Conservation (phyloP, 768 basidiomycete genomes). For the Russula foetens region DNA sequence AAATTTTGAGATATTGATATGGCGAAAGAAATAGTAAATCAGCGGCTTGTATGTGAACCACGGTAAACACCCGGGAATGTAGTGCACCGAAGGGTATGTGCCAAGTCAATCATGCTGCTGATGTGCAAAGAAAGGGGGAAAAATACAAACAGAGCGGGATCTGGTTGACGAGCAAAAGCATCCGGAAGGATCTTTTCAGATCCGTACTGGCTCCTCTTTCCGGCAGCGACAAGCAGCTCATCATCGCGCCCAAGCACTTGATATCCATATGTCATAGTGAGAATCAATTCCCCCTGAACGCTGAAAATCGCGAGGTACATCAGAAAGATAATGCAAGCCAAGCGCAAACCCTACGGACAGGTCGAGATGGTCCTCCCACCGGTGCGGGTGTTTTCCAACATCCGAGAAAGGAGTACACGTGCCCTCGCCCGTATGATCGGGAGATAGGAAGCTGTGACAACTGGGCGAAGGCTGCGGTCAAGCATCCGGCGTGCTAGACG, state of each 20-base stretch:
- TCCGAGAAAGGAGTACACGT: background rate
- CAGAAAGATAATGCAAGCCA: background rate
- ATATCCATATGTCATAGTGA: background rate
- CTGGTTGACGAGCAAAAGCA: background rate
- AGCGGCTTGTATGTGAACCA: background rate
- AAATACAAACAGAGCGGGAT: background rate
- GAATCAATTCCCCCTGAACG: background rate
- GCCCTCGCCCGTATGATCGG: background rate
- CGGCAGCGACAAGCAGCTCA: background rate
- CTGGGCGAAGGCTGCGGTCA: constrained; percentile 1
- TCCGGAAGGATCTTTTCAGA: background rate
- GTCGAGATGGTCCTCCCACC: background rate
- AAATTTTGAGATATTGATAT: background rate
- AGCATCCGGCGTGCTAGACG: background rate
- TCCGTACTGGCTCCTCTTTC: background rate
- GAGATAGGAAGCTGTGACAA: background rate
- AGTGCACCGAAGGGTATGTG: background rate
- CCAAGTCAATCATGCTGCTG: background rate
- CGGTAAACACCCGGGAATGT: background rate
- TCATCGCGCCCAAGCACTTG: background rate
- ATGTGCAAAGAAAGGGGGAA: background rate
- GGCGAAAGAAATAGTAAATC: background rate
- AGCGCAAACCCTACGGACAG: background rate
- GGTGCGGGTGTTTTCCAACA: background rate
- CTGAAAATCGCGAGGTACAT: background rate